Percentiles rank a stretch among this genome's conserved stretches.
phyloP scores from a whole-genome alignment of 2,329 filamentous ascomycete species.

The Colletotrichum tamarilloi region DNA sequence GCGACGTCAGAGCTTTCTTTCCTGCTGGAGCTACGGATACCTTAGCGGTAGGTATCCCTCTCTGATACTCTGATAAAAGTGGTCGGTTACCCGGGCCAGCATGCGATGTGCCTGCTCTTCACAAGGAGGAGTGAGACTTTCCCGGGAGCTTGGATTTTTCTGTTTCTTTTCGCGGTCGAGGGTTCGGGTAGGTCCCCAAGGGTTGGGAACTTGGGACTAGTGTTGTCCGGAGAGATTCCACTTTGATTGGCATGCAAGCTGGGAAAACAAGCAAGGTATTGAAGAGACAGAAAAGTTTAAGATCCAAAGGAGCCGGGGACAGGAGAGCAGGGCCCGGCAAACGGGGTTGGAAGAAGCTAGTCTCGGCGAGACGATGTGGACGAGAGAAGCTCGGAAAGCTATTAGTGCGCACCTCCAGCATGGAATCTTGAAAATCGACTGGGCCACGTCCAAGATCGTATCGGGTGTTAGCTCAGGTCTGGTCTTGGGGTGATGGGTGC shows the following conservation, averaged over 20 bases:
- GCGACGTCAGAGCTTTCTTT: not conserved
- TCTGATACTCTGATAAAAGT: not conserved
- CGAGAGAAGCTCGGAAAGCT: not conserved
- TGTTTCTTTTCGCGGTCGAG: not conserved
- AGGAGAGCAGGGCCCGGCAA: conserved; percentile 13
- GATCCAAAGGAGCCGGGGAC: not conserved
- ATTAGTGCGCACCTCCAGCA: not conserved
- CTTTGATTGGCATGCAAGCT: not conserved
- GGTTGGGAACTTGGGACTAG: not conserved
- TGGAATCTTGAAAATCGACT: not conserved
- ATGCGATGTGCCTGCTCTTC: not conserved
- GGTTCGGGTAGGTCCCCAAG: conserved; percentile 1
- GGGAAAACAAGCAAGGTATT: conserved; percentile 1
- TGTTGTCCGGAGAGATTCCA: conserved; percentile 10
- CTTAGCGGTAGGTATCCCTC: no score
- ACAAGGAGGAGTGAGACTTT: not conserved
- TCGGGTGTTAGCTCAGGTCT: not conserved
- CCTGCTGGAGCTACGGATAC: not conserved
- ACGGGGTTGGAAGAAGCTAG: conserved; percentile 17
- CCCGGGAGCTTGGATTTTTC: not conserved
- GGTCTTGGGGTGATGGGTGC: not conserved
- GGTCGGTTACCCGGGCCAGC: not conserved
- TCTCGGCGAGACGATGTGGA: not conserved
- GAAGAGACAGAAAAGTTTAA: conserved; percentile 8
- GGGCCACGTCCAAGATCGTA: not conserved